phyloP scores from a whole-genome alignment of 345 rosid genomes.

The Syzygium oleosum region DNA sequence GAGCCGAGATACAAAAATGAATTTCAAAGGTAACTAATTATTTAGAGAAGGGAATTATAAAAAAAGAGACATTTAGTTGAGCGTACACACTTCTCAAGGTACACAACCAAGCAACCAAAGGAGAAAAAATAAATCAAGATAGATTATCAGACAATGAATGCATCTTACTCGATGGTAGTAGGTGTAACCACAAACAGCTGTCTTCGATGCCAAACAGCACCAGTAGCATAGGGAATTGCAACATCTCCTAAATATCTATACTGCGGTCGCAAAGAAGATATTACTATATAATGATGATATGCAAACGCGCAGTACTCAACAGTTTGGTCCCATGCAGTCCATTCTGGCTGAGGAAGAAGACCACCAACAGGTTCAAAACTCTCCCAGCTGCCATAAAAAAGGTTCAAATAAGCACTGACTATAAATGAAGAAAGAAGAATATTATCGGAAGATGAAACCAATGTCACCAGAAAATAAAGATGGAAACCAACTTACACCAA shows the following conservation, averaged over 20 bases:
- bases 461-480: not conserved
- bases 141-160: not conserved
- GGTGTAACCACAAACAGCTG: constrained; percentile 97
- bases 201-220: constrained; percentile 97
- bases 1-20: not conserved
- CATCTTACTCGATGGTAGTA: constrained; percentile 92
- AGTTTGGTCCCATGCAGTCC: constrained; percentile 99
- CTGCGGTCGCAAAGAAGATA: constrained; percentile 92
- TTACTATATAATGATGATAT: constrained; percentile 83
- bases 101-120: not conserved
- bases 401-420: constrained; percentile 4
- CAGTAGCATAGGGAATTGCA: constrained; percentile 89
- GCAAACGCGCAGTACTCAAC: constrained; percentile 98
- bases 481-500: not conserved
- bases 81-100: not conserved
- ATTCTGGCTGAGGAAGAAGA: constrained; percentile 98
- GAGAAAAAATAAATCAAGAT: not conserved
- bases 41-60: not conserved
- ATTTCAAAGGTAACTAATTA: not conserved
- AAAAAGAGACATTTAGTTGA: not conserved
- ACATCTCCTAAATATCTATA: constrained; percentile 96
- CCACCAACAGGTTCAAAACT: constrained; percentile 92
- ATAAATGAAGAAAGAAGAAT: not conserved
- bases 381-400: constrained; percentile 74
- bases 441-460: not conserved